A percentile compares a stretch with the other conserved stretches of the same genome.
These are phyloP conservation scores for Wickerhamiella kazuoi DNA, from an alignment of 805 yeast genomes.

Conservation along the genomic window DNA sequence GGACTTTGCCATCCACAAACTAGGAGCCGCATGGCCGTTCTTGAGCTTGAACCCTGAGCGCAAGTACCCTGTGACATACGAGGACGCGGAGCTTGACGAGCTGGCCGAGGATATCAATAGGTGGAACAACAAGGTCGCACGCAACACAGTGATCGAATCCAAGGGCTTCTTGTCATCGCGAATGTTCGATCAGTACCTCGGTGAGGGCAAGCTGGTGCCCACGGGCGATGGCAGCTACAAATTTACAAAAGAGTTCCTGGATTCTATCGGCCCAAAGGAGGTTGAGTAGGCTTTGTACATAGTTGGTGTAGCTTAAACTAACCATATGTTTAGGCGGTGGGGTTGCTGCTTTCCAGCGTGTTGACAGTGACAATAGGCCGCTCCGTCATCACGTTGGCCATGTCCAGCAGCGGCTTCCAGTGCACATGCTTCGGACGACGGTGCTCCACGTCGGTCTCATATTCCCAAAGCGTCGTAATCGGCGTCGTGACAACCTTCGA, in stretches of 20 bases:
- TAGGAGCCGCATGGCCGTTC: slow-evolving; percentile 11
- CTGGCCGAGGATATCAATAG: slow-evolving; percentile 42
- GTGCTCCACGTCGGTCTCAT: slow-evolving; percentile 59
- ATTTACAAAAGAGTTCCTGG: slow-evolving; percentile 13
- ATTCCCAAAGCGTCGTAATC: slow-evolving; percentile 62
- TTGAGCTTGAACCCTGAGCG: slow-evolving; percentile 10
- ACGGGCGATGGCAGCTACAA: slow-evolving; percentile 36
- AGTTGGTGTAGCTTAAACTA: background rate
- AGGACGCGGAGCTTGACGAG: slow-evolving; percentile 39
- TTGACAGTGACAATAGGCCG: slow-evolving; percentile 14
- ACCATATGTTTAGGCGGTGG: background rate
- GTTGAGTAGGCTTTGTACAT: background rate
- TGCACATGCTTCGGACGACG: slow-evolving; percentile 82
- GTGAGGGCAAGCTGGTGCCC: slow-evolving; percentile 50
- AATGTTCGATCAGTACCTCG: slow-evolving; percentile 55
- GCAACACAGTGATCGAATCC: slow-evolving; percentile 73
- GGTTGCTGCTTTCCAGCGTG: background rate
- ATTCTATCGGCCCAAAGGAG: background rate
- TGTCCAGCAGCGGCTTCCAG: slow-evolving; percentile 61
- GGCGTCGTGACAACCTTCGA: slow-evolving; percentile 61
- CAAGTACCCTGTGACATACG: slow-evolving; percentile 41
- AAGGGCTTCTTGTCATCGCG: slow-evolving; percentile 95
- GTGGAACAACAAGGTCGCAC: slow-evolving; percentile 49
- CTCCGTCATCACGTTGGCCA: slow-evolving; percentile 63
- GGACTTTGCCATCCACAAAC: slow-evolving; percentile 11